Conservation (phyloP, 2,329 filamentous ascomycete genomes). For the Ascochyta koolunga region DNA sequence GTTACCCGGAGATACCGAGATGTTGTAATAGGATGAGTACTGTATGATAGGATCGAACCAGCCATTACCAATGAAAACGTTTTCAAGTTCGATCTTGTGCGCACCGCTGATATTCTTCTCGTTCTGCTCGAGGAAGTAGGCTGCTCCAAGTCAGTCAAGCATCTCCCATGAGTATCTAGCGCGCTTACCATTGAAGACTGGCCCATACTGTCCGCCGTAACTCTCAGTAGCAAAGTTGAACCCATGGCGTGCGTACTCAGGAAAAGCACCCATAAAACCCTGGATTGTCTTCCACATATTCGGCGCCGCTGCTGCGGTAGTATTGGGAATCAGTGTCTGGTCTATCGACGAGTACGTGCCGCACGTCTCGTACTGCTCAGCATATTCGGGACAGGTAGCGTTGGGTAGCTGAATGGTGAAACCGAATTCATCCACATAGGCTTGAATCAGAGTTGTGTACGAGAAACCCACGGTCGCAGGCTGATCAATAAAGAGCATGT, state of each 20-base stretch:
- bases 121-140: conserved; percentile 57
- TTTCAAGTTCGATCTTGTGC: conserved; percentile 56
- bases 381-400: conserved; percentile 59
- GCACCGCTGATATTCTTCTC: conserved; percentile 52
- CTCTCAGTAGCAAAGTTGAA: conserved; percentile 64
- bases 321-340: conserved; percentile 58
- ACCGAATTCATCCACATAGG: conserved; percentile 42
- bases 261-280: conserved; percentile 68
- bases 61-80: conserved; percentile 63
- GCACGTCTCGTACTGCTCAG: conserved; percentile 51
- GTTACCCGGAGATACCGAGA: conserved; percentile 61
- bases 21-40: conserved; percentile 65
- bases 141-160: conserved; percentile 10
- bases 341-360: conserved; percentile 63
- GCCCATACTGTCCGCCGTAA: conserved; percentile 65
- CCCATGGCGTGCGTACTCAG: conserved; percentile 51
- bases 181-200: conserved; percentile 55
- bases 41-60: conserved; percentile 64
- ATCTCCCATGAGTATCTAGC: conserved; percentile 1
- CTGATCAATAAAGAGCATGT: conserved; percentile 75
- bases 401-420: conserved; percentile 55
- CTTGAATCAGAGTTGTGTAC: conserved; percentile 56
- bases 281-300: conserved; percentile 67
- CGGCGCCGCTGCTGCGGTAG: conserved; percentile 60
- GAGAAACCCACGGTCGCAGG: conserved; percentile 66